These are phyloP conservation scores for Dothideomycetidae sp. DNA, from an alignment of 2,329 filamentous ascomycete genomes.

Conservation along the genomic window DNA sequence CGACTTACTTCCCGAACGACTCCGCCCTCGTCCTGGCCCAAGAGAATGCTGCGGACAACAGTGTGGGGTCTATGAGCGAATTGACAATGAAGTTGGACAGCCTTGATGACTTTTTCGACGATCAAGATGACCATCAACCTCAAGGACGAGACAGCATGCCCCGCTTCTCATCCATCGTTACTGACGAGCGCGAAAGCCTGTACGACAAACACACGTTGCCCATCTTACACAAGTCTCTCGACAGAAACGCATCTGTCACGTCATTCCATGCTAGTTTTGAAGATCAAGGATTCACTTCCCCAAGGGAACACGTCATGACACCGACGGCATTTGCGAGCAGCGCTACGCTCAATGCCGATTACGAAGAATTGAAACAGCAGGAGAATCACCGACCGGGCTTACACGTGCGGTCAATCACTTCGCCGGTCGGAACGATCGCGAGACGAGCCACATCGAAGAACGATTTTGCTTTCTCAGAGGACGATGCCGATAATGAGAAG, in stretches of 20 bases:
- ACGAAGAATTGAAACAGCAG: conserved; percentile 35
- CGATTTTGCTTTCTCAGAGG: conserved; percentile 56
- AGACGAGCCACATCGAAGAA: conserved; percentile 32
- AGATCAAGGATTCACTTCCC: conserved; percentile 44
- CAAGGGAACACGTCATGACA: conserved; percentile 39
- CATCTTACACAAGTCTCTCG: conserved; percentile 70
- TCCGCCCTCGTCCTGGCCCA: conserved; percentile 91
- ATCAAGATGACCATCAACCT: conserved; percentile 19
- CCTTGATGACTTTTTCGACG: conserved; percentile 41
- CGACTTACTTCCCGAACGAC: conserved; percentile 58
- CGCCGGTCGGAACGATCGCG: conserved; percentile 33
- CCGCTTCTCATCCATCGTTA: conserved; percentile 15
- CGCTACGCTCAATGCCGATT: conserved; percentile 21
- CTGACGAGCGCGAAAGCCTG: conserved; percentile 58
- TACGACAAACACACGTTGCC: conserved; percentile 91
- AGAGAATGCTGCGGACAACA: conserved; percentile 49
- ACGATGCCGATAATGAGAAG: conserved; percentile 47
- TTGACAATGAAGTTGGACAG: conserved; percentile 50
- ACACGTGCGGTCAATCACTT: conserved; percentile 73
- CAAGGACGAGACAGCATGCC: conserved; percentile 10
- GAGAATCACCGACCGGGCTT: conserved; percentile 45
- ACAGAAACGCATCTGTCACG: conserved; percentile 53
- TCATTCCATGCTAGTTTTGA: conserved; percentile 82
- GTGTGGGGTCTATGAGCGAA: conserved; percentile 64
- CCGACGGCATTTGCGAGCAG: conserved; percentile 41